A percentile compares a stretch with the other conserved stretches of the same genome.
These are phyloP conservation scores for Globisporangium okanoganense DNA, from an alignment of 352 stramenopile genomes.

Conservation along the genomic window DNA sequence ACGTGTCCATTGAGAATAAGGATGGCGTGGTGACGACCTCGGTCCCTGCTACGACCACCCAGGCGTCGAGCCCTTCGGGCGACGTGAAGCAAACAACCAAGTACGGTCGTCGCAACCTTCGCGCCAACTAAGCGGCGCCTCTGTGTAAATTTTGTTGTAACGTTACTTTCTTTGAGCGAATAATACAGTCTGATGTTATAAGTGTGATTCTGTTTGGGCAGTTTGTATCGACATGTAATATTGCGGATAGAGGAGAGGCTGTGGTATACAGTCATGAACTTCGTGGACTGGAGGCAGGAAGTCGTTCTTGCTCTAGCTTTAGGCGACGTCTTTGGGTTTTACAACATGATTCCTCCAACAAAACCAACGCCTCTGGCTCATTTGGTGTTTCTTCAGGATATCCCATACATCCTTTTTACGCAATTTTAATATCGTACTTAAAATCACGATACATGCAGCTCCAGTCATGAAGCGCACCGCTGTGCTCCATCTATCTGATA, in stretches of 20 bases:
- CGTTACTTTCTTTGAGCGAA: neutral
- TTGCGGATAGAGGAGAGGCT: neutral
- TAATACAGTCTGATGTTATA: neutral
- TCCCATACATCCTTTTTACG: no score
- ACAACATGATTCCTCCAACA: neutral
- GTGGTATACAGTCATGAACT: neutral
- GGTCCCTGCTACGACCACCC: neutral
- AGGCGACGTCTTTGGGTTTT: neutral
- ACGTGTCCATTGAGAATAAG: conserved; percentile 1
- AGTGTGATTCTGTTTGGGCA: neutral
- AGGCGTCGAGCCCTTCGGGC: neutral
- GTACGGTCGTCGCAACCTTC: neutral
- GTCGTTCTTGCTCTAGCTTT: neutral
- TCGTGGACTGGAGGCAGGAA: neutral
- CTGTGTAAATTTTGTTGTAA: no score
- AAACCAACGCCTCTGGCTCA: no score
- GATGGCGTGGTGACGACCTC: neutral
- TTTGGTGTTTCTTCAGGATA: no score
- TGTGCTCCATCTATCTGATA: no score
- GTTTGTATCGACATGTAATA: neutral
- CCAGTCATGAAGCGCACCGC: no score
- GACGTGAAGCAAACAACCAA: neutral
- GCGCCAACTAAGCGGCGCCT: neutral
- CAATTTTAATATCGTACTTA: no score
- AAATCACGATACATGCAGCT: no score